These are phyloP conservation scores for Nidularia pulvinata DNA, from an alignment of 768 basidiomycete genomes.

Conservation along the genomic window DNA sequence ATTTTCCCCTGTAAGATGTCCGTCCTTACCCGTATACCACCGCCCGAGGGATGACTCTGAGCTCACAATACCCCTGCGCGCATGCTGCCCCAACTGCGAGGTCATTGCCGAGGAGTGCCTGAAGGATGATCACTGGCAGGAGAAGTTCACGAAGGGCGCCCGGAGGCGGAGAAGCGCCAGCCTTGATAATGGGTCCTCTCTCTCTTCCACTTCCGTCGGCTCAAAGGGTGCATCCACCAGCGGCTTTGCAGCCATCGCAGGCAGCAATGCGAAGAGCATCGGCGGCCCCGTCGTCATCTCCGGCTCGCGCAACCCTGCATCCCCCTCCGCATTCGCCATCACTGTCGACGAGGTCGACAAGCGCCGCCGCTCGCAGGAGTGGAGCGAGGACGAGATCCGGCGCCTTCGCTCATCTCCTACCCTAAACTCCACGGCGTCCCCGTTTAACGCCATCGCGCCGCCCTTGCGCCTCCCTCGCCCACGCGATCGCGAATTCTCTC, in stretches of 20 bases:
- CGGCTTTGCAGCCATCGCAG: not conserved
- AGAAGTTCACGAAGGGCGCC: constrained; percentile 64
- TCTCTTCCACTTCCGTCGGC: constrained; percentile 5
- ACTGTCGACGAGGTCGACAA: constrained; percentile 69
- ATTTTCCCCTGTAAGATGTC: constrained; percentile 14
- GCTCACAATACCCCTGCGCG: constrained; percentile 63
- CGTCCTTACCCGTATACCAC: constrained; percentile 31
- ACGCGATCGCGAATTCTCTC: constrained; percentile 5
- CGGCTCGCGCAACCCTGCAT: constrained; percentile 8
- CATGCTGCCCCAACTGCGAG: constrained; percentile 70
- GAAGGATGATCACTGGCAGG: constrained; percentile 55
- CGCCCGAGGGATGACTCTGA: constrained; percentile 29
- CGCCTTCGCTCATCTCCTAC: not conserved
- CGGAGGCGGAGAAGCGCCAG: constrained; percentile 54
- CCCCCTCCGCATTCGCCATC: constrained; percentile 34
- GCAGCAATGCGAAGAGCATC: not conserved
- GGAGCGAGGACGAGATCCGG: constrained; percentile 9
- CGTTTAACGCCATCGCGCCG: not conserved
- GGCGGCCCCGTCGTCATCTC: not conserved
- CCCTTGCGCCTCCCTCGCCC: constrained; percentile 5
- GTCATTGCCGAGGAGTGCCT: constrained; percentile 55
- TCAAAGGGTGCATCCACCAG: not conserved
- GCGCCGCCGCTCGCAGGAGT: constrained; percentile 44
- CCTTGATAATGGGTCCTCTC: constrained; percentile 25
- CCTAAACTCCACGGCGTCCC: not conserved